A percentile compares a stretch with the other conserved stretches of the same genome.
Conservation (phyloP, 2,329 filamentous ascomycete species). For the Fusarium mangiferae region DNA sequence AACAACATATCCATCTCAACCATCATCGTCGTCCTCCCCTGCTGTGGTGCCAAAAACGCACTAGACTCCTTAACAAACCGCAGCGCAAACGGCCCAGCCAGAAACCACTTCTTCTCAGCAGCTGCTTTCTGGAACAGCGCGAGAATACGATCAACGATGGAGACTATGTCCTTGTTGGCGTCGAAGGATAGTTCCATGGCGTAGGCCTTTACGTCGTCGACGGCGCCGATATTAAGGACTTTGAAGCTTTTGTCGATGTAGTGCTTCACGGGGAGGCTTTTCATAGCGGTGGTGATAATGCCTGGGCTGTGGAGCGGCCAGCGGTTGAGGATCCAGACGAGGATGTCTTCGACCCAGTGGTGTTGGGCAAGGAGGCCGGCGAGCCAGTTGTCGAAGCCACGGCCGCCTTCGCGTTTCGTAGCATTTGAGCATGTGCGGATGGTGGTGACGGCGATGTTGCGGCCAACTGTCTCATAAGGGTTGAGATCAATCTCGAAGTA, state of each 20-base stretch:
- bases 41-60: background rate
- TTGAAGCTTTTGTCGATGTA: constrained; percentile 2
- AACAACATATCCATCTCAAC: constrained; percentile 6
- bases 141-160: background rate
- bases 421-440: accelerated
- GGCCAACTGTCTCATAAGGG: background rate
- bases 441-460: background rate
- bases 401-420: background rate
- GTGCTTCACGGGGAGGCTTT: background rate
- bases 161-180: background rate
- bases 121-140: background rate
- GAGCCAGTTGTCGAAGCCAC: background rate
- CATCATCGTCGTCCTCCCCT: constrained; percentile 6
- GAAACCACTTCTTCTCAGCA: background rate
- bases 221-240: background rate
- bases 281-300: background rate
- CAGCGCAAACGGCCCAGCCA: background rate
- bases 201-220: background rate
- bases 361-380: background rate
- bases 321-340: background rate
- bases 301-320: background rate
- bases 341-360: background rate
- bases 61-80: background rate
- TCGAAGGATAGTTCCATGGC: background rate
- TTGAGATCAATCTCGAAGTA: background rate